Evolutionary conservation across 495 filamentous ascomycete genomes (phyloP), one percentile per base, ranked within the genome.

Genomic region (Xylaria palmicola): DNA sequence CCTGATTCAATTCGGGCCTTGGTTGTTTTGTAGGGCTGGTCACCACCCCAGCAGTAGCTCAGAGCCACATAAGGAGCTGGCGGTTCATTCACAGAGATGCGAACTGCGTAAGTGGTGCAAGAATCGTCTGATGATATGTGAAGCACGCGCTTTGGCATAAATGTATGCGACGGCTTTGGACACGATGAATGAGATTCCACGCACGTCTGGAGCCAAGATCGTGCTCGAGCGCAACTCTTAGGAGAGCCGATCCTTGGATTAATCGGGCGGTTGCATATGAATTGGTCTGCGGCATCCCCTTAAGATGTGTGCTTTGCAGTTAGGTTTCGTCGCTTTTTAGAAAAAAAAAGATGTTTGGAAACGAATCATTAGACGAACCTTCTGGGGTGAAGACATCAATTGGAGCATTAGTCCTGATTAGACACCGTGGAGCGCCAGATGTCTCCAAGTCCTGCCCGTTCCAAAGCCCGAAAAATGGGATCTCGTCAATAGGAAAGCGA

Each of bases 21-120:
- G 1, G 45, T 61, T 8, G 63, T 40, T 40, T 63, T 34, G 37
- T 60, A 40, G 6, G 65, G 62, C 40, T 67, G 65, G 7, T 56
- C 51, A 24, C 61, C 65, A 37, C 65, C 65, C 65, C 65, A 67
- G 45, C 64, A 62, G 34, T 67, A 62, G 15, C 56, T 62, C 19
- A 65, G 59, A 22, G 59, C 58, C 6, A 63, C 65, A 48, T 26
- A 65, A 15, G 44, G 44, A 1, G 26, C 44, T n/a, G 27, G 1
- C 7, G 24, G 6, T 13, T 26, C 2, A 20, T 27, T 6, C 10
- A 26, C n/a, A 29, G 22, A 26, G 10, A 4, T 48, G 17, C 44
- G 22, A 48, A 4, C 24, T 48, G 17, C 44, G 22, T 26, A 4
- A 9, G 10, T 29, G 24, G 27, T n/a, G 13, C 6, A 13, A n/a